Evolutionary conservation across 2,329 filamentous ascomycete genomes (phyloP), one percentile per base, ranked within the genome.

Genomic region (Paracoccidioides lutzii): DNA sequence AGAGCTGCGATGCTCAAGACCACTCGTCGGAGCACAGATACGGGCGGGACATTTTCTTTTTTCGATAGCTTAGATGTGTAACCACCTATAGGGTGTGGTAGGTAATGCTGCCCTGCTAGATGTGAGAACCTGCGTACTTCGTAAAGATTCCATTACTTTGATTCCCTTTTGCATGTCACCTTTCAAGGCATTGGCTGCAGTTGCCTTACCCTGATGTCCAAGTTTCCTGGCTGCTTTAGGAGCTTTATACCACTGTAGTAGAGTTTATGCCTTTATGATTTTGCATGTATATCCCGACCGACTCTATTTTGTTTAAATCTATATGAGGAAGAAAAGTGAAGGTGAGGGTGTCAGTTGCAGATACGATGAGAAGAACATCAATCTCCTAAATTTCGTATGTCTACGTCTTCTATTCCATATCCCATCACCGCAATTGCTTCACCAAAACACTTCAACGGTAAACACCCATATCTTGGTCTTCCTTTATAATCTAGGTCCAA

Each of bases 11-110:
- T 73, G 72, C 73, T 77, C 73, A 75, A 82, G 78, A 68, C 73
- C 70, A 74, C 76, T 72, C 75, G 72, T 77, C 72, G 72, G 74
- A 79, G 80, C 79, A 84, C 81, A 84, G 81, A 84, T 84, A 83
- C 81, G 79, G 80, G 80, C 73, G 75, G 73, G 69, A 83, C 80
- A 83, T 70, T 54, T 57, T 52, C 33, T 14, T 54, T 30, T 41
- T 59, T 53, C 37, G 22, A 6, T 14, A 14, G 15, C 38, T 32
- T 52, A 40, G 5, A 15, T 35, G 6, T 22, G 22, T 9, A 9
- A 22, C 42, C 28, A 44, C 22, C 28, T 12, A 2, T 32, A 32
- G 22, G 5, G 5, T 5, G n/a, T 46, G 14, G 14, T 32, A 3
- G 5, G 33, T 32, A 32, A 12, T 15, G 33, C 44, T n/a, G 2